Conservation (phyloP, 345 rosid species). For the Camelina sativa region DNA sequence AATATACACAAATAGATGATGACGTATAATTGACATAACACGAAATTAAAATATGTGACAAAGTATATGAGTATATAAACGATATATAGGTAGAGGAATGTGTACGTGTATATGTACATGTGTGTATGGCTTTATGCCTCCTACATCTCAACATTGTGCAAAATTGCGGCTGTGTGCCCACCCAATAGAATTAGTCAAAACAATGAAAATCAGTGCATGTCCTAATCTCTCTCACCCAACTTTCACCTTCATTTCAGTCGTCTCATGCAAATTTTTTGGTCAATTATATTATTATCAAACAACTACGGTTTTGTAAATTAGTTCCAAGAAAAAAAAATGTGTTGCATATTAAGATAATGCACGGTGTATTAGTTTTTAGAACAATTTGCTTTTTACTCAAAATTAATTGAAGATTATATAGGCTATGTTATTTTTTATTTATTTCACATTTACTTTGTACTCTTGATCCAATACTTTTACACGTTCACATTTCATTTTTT, state of each 20-base stretch:
- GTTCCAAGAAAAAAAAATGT: not conserved
- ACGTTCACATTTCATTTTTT: slow-evolving; percentile 3
- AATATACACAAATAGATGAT: not conserved
- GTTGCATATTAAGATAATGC: not conserved
- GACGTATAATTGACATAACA: not conserved
- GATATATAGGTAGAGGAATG: not conserved
- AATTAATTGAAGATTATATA: not conserved
- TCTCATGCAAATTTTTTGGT: not conserved
- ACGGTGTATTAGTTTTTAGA: not conserved
- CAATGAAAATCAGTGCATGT: slow-evolving; percentile 35
- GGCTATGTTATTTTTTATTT: not conserved
- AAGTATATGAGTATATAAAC: not conserved
- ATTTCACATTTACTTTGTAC: too few species aligned
- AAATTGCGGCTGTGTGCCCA: slow-evolving; percentile 39
- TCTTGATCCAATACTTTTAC: too few species aligned
- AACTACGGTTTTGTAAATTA: not conserved
- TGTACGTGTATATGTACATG: not conserved
- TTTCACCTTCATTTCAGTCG: slow-evolving; percentile 29
- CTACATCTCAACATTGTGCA: slow-evolving; percentile 41
- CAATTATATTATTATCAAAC: not conserved
- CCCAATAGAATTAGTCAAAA: slow-evolving; percentile 35
- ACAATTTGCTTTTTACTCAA: not conserved
- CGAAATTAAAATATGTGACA: not conserved
- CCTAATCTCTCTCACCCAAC: slow-evolving; percentile 35
- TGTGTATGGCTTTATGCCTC: slow-evolving; percentile 36